Evolutionary conservation across 129 eudicot species (phyloP), one percentile per base, ranked within the genome.

Genomic region (Escallonia herrerae): DNA sequence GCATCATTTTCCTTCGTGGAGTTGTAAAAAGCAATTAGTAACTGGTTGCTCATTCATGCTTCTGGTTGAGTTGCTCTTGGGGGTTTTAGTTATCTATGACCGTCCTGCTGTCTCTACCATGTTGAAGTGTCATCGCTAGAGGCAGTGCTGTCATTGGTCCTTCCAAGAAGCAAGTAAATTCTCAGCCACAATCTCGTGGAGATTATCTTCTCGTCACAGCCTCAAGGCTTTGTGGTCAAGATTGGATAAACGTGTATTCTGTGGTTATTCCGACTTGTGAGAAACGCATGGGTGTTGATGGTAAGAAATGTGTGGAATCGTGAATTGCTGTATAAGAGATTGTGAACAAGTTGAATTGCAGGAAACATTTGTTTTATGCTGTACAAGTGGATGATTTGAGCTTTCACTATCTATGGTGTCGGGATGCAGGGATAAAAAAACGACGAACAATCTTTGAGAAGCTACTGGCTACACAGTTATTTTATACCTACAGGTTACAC

Each of bases 361-460:
- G 6, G 48, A 61, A 8, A 43, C 66, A 44, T 9, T 8, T 14
- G 5, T 62, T 14, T 11, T 47, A n/a, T 12, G 15, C 45, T 44
- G 45, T 15, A 38, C 66, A 62, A 62, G 54, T 62, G 46, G 52
- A 8, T 62, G 52, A 45, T 5, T 43, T 44, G 37, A 62, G 66
- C 55, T 33, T 14, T 15, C 41, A 5, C 6, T 4, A n/a, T n/a
- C 41, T 53, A 11, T 22, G 33, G 33, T 22, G 33, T 22, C 33
- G 33, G 33, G 33, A 22, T 22, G 33, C 33, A 22, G 33, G 33
- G 33, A 22, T 22, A 22, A 22, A 1, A 22, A 22, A 22, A 22
- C 33, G 1, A 22, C 33, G 33, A 22, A 22, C 33, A 22, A 22
- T 22, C 33, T 22, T 22, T 22, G 33, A 22, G 33, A 22, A 22